Percentiles rank a stretch among this genome's conserved stretches.
These are phyloP conservation scores for Cucurbita argyrosperma DNA, from an alignment of 306 rosid genomes.

Conservation along the genomic window DNA sequence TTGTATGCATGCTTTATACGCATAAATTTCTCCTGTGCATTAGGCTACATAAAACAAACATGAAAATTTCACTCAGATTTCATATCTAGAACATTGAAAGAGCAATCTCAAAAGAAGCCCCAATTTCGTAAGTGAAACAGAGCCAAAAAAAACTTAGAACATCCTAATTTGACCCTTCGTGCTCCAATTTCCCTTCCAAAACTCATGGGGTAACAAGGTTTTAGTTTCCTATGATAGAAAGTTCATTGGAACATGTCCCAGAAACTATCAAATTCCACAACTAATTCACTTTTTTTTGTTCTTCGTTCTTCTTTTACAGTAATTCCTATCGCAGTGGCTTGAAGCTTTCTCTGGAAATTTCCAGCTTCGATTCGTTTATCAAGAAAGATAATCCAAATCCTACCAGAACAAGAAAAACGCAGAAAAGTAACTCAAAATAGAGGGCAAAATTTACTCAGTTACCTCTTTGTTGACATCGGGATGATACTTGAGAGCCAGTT, in stretches of 20 bases:
- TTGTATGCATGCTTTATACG: conserved; percentile 88
- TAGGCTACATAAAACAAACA: conserved; percentile 30
- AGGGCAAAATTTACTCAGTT: background rate
- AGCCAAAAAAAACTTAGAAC: no score
- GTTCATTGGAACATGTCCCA: background rate
- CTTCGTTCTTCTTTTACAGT: no score
- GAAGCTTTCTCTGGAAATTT: background rate
- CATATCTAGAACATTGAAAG: background rate
- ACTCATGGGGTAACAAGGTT: background rate
- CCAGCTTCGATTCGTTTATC: background rate
- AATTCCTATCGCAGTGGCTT: background rate
- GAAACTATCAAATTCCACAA: background rate
- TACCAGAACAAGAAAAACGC: background rate
- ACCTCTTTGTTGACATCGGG: conserved; percentile 98
- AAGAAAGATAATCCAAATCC: background rate
- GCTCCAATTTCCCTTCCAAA: background rate
- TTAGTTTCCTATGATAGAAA: background rate
- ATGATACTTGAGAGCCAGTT: conserved; percentile 88
- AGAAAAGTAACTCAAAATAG: background rate
- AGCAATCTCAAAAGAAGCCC: background rate
- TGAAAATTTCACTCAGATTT: background rate
- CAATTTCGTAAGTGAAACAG: no score
- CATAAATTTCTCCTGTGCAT: conserved; percentile 87
- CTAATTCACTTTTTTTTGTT: background rate
- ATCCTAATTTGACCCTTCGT: background rate